These are phyloP conservation scores for Pseudogymnoascus sp. DNA, from an alignment of 2,329 filamentous ascomycete genomes.

Conservation along the genomic window DNA sequence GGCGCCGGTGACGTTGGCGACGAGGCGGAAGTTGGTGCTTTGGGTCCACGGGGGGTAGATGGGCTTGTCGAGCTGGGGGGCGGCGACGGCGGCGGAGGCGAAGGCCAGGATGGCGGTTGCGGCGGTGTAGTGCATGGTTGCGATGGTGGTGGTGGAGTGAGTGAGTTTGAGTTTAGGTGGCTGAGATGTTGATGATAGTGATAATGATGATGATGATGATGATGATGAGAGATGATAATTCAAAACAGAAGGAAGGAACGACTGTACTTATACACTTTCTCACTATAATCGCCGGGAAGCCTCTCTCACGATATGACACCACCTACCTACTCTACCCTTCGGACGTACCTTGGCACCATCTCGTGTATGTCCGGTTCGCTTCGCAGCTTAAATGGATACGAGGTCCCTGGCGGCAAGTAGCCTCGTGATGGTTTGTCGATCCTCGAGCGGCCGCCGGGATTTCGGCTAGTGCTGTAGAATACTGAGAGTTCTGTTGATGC, in stretches of 20 bases:
- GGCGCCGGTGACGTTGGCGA: conserved; percentile 37
- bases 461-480: background rate
- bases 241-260: background rate
- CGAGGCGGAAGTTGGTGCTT: conserved; percentile 31
- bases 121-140: conserved; percentile 7
- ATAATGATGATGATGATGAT: background rate
- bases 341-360: background rate
- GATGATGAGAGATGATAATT: background rate
- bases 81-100: conserved; percentile 15
- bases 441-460: background rate
- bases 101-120: conserved; percentile 12
- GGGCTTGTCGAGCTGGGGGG: conserved; percentile 9
- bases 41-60: conserved; percentile 15
- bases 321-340: background rate
- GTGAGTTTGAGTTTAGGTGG: background rate
- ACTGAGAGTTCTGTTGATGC: background rate
- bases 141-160: background rate
- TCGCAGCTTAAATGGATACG: conserved; percentile 1
- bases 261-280: background rate
- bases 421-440: background rate
- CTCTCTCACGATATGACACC: background rate
- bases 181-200: background rate
- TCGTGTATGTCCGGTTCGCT: background rate
- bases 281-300: background rate
- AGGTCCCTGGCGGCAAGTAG: background rate